phyloP scores from a whole-genome alignment of 805 yeast genomes.

The Lipomyces starkeyi region DNA sequence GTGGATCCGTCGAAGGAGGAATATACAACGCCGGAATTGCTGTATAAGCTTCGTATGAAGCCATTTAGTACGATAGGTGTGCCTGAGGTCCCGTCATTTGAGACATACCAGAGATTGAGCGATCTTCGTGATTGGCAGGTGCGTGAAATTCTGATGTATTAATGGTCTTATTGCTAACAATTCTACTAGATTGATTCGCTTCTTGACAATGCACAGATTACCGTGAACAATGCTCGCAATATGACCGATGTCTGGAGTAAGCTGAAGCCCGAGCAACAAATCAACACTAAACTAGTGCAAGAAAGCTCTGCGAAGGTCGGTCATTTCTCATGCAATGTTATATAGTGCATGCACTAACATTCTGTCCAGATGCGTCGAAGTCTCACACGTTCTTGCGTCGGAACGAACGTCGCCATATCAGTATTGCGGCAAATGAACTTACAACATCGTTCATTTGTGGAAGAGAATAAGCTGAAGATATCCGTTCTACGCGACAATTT shows the following conservation, averaged over 20 bases:
- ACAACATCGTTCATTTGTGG: background rate
- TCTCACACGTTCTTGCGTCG: slow-evolving; percentile 25
- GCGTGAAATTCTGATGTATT: background rate
- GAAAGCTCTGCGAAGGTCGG: slow-evolving; percentile 9
- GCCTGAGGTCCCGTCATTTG: slow-evolving; percentile 66
- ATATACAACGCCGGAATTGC: slow-evolving; percentile 42
- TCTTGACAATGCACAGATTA: slow-evolving; percentile 12
- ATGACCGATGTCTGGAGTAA: slow-evolving; percentile 13
- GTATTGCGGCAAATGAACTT: slow-evolving; percentile 17
- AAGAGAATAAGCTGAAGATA: slow-evolving; percentile 27
- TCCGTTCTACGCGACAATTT: slow-evolving; percentile 46
- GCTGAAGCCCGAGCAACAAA: slow-evolving; percentile 1
- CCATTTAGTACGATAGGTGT: slow-evolving; percentile 80
- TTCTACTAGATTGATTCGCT: slow-evolving; percentile 10
- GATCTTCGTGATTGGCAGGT: slow-evolving; percentile 16
- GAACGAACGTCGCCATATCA: slow-evolving; percentile 24
- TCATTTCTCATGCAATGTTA: background rate
- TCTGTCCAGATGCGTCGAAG: background rate
- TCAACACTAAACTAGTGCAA: slow-evolving; percentile 13
- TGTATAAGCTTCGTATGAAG: slow-evolving; percentile 70
- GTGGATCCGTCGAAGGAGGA: slow-evolving; percentile 5
- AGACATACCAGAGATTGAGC: slow-evolving; percentile 42
- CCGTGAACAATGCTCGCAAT: slow-evolving; percentile 11
- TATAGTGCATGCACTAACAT: background rate
- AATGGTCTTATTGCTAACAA: background rate